phyloP scores from a whole-genome alignment of 805 yeast species.

The Ogataea wickerhamii region DNA sequence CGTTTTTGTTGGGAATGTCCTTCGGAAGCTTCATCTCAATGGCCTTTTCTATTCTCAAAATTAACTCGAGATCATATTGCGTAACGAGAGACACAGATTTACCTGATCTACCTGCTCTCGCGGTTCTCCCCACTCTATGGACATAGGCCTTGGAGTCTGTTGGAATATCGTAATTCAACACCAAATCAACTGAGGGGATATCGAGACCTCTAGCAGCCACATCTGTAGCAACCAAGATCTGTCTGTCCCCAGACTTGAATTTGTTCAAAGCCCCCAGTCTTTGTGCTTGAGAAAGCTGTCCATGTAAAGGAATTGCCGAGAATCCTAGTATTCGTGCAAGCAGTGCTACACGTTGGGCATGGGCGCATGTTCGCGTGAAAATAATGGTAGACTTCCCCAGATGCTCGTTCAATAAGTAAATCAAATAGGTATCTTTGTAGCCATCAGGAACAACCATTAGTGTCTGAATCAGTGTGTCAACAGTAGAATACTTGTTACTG shows the following conservation, averaged over 20 bases:
- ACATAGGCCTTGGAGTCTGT: conserved; percentile 95
- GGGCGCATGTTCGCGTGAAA: conserved; percentile 93
- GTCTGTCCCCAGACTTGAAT: conserved; percentile 68
- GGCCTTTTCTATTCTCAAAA: conserved; percentile 84
- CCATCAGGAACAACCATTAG: conserved; percentile 91
- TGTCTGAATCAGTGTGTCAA: conserved; percentile 86
- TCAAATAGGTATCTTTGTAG: conserved; percentile 80
- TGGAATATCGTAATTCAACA: conserved; percentile 88
- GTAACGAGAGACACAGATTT: conserved; percentile 85
- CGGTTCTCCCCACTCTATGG: conserved; percentile 97
- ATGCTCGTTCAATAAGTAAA: conserved; percentile 77
- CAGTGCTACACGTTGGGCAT: conserved; percentile 85
- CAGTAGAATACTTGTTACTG: conserved; percentile 84
- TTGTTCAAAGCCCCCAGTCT: conserved; percentile 78
- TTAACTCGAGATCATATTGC: conserved; percentile 89
- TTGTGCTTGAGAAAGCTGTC: conserved; percentile 83
- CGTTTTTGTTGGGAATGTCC: conserved; percentile 73
- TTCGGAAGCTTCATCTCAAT: conserved; percentile 80
- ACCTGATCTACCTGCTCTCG: conserved; percentile 90
- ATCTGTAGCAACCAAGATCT: conserved; percentile 75
- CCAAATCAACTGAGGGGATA: conserved; percentile 89
- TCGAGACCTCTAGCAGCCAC: conserved; percentile 97
- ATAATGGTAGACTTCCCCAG: conserved; percentile 84
- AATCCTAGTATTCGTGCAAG: conserved; percentile 79
- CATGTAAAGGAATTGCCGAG: conserved; percentile 89